A percentile compares a stretch with the other conserved stretches of the same genome.
phyloP scores from a whole-genome alignment of 1,284 basidiomycete genomes.

The Chiua sp. region DNA sequence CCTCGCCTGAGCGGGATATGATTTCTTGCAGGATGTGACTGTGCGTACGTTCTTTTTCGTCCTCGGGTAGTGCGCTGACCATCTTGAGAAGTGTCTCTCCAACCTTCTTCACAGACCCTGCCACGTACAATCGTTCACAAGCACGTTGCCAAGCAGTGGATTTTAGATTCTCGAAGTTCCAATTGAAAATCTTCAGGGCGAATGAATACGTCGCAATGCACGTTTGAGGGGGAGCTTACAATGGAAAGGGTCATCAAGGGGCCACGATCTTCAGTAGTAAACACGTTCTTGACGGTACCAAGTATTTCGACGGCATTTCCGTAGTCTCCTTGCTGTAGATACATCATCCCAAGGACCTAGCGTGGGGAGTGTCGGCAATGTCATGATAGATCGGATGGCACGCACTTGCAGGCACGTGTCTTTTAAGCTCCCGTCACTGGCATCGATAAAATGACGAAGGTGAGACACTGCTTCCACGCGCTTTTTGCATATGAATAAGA shows the following conservation, averaged over 20 bases:
- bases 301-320: background rate
- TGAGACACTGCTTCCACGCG: background rate
- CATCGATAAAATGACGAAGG: background rate
- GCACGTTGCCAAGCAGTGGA: slow-evolving; percentile 7
- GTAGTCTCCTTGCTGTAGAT: background rate
- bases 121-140: background rate
- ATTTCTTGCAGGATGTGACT: slow-evolving; percentile 18
- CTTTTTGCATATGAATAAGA: background rate
- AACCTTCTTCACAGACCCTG: background rate
- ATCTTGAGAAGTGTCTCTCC: background rate
- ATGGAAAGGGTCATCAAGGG: background rate
- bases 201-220: background rate
- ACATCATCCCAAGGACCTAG: background rate
- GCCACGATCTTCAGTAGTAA: background rate
- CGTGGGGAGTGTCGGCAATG: background rate
- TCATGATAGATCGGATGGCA: background rate
- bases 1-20: slow-evolving; percentile 6
- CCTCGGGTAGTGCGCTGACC: background rate
- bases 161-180: slow-evolving; percentile 1
- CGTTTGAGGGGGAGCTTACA: background rate
- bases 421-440: background rate
- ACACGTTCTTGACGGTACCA: background rate
- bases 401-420: background rate
- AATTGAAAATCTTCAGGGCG: slow-evolving; percentile 16
- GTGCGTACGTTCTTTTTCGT: slow-evolving; percentile 15